Percentiles rank a stretch among this genome's conserved stretches.
Conservation (phyloP, 1,284 basidiomycete species). For the Ceratobasidium sp. region DNA sequence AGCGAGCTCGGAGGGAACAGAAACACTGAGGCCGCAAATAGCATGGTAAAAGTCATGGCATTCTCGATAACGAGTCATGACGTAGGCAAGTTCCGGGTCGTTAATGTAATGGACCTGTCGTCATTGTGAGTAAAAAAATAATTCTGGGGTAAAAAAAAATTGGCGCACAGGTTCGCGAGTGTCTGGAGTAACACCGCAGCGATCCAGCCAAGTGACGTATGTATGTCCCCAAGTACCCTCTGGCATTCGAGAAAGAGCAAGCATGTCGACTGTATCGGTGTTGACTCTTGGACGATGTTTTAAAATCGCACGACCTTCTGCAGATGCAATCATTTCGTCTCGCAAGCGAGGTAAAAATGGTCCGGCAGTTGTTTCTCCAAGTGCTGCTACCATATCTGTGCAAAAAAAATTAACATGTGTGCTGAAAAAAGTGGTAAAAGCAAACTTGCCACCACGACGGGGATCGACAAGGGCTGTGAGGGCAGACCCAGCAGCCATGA, state of each 20-base stretch:
- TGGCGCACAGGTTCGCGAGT: slow-evolving; percentile 84
- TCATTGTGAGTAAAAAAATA: slow-evolving; percentile 19
- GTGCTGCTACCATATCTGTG: slow-evolving; percentile 90
- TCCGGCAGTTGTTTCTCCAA: slow-evolving; percentile 90
- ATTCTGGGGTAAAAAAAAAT: neutral
- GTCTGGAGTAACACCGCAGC: slow-evolving; percentile 94
- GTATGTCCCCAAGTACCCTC: slow-evolving; percentile 88
- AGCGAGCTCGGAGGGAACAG: slow-evolving; percentile 92
- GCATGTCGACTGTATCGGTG: slow-evolving; percentile 79
- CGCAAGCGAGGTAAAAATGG: slow-evolving; percentile 83
- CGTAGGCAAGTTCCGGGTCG: slow-evolving; percentile 93
- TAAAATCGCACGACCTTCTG: slow-evolving; percentile 85
- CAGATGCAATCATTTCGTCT: slow-evolving; percentile 79
- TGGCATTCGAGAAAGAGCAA: slow-evolving; percentile 70
- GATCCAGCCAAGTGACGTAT: slow-evolving; percentile 91
- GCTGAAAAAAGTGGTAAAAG: slow-evolving; percentile 14
- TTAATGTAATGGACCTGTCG: slow-evolving; percentile 90
- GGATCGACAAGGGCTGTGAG: slow-evolving; percentile 86
- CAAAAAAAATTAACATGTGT: slow-evolving; percentile 39
- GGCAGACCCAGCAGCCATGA: slow-evolving; percentile 88
- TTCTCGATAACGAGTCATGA: slow-evolving; percentile 98
- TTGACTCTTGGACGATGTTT: slow-evolving; percentile 86
- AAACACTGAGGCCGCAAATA: slow-evolving; percentile 87
- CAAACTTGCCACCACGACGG: slow-evolving; percentile 78
- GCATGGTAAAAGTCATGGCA: slow-evolving; percentile 97